phyloP scores from a whole-genome alignment of 805 yeast genomes.

The Starmerella roubikii region DNA sequence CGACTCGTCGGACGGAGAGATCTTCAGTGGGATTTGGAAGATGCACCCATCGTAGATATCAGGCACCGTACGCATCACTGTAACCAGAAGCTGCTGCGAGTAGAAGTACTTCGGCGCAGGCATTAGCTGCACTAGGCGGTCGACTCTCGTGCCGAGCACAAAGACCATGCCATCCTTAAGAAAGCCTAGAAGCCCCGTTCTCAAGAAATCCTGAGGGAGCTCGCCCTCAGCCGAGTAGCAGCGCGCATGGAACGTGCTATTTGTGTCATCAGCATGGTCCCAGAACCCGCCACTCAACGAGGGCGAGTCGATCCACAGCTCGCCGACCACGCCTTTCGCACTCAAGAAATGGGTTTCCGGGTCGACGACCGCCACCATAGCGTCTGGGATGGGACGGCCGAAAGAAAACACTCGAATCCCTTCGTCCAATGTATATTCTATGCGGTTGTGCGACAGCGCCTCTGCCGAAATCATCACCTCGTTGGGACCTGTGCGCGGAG shows the following conservation, averaged over 20 bases:
- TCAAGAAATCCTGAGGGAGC: conserved; percentile 62
- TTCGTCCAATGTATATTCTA: conserved; percentile 45
- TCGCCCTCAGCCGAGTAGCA: conserved; percentile 61
- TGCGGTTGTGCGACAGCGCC: conserved; percentile 57
- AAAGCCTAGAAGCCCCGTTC: conserved; percentile 88
- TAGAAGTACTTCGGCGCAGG: conserved; percentile 48
- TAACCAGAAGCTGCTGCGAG: conserved; percentile 72
- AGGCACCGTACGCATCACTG: conserved; percentile 67
- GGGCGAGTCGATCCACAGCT: conserved; percentile 93
- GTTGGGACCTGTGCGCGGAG: conserved; percentile 35
- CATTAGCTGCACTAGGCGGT: conserved; percentile 39
- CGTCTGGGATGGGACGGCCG: conserved; percentile 90
- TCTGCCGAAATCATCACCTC: conserved; percentile 61
- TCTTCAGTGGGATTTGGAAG: conserved; percentile 59
- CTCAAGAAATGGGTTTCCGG: conserved; percentile 76
- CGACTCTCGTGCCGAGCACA: conserved; percentile 82
- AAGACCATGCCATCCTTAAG: conserved; percentile 75
- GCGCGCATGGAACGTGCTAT: conserved; percentile 65
- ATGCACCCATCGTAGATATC: conserved; percentile 82
- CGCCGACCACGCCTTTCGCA: conserved; percentile 73
- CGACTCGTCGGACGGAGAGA: conserved; percentile 28
- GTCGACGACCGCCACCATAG: conserved; percentile 83
- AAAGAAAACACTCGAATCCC: conserved; percentile 56
- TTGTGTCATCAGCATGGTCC: conserved; percentile 55
- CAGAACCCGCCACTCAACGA: conserved; percentile 84